These are phyloP conservation scores for Kodamaea jinghongensis DNA, from an alignment of 805 yeast species.

Conservation along the genomic window DNA sequence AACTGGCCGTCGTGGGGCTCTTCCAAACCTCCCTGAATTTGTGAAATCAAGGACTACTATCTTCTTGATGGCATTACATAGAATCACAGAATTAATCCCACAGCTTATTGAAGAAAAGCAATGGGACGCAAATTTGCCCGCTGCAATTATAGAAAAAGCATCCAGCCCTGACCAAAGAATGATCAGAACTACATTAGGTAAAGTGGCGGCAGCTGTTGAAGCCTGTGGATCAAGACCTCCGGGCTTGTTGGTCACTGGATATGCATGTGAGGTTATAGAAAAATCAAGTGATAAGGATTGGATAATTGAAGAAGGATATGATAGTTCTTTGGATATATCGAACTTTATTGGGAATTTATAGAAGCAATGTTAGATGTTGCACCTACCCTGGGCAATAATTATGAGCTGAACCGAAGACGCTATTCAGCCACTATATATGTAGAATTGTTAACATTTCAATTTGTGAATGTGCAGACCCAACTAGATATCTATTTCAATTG, in stretches of 20 bases:
- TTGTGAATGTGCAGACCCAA: too few relatives aligned
- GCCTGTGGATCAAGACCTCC: conserved; percentile 88
- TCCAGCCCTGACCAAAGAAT: conserved; percentile 91
- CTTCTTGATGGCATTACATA: conserved; percentile 85
- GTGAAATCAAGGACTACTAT: conserved; percentile 74
- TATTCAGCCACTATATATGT: too few relatives aligned
- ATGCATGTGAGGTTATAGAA: conserved; percentile 60
- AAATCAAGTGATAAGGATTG: conserved; percentile 26
- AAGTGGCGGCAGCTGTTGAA: conserved; percentile 71
- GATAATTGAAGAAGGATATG: conserved; percentile 48
- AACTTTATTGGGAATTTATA: too few relatives aligned
- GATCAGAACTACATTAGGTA: conserved; percentile 64
- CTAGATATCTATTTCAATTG: too few relatives aligned
- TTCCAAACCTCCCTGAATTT: conserved; percentile 76
- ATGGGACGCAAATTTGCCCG: conserved; percentile 75
- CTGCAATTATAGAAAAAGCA: conserved; percentile 86
- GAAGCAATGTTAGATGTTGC: too few relatives aligned
- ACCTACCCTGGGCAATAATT: too few relatives aligned
- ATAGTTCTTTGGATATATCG: conserved; percentile 2
- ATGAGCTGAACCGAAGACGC: too few relatives aligned
- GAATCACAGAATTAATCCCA: conserved; percentile 58
- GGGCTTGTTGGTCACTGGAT: conserved; percentile 80
- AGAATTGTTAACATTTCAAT: too few relatives aligned
- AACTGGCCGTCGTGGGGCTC: conserved; percentile 82
- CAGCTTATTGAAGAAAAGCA: conserved; percentile 39